Base-by-base conservation (phyloP, 2,329 filamentous ascomycete genomes). In the Scedosporium minutisporum region DNA sequence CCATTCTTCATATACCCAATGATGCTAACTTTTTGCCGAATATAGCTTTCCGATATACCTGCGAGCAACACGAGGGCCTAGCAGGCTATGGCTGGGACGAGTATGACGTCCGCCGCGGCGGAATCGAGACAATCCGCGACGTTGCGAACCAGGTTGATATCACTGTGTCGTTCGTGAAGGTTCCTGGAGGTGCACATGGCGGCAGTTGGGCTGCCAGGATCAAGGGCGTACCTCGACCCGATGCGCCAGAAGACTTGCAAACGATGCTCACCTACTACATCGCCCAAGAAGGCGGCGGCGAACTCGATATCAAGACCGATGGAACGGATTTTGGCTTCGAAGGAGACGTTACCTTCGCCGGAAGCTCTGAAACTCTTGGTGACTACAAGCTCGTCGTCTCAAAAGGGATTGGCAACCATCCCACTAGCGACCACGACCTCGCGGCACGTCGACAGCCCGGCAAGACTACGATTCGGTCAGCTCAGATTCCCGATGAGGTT, bases 21-120 rank as follows among this genome's bases (percentile, higher is more conserved):
- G 62, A 9, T 29, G 16, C 23, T 23, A 41, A 29, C 18, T 23
- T 23, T 33, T 25, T 48, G 9, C 64, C 67, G 61, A 66, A 57
- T 38, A 1, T 71, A 95, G 91, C 87, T 68, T 89, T 97, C 69
- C 87, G 95, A 66, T 92, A 96, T 74, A 97, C 95, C 0, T 99
- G 95, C 76, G 95, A 97, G 74, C 95, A 99, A 74, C 85, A 95
- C 73, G 91, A 96, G 73, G 89, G 89, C 67, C 96, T 99, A 83
- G 89, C 86, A 58, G 93, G 93, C 63, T 99, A 99, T 74, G 95
- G 95, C 65, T 99, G 95, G 95, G 93, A 97, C 70, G 91, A 96
- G 73, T 99, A 96, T 74, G 95, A 99, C 75, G 87, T 92, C 23
- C 84, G 95, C 63, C 88, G 82, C 63, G 95, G 95, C 65, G 95